phyloP scores from a whole-genome alignment of 345 rosid species.

The Conringia planisiliqua region DNA sequence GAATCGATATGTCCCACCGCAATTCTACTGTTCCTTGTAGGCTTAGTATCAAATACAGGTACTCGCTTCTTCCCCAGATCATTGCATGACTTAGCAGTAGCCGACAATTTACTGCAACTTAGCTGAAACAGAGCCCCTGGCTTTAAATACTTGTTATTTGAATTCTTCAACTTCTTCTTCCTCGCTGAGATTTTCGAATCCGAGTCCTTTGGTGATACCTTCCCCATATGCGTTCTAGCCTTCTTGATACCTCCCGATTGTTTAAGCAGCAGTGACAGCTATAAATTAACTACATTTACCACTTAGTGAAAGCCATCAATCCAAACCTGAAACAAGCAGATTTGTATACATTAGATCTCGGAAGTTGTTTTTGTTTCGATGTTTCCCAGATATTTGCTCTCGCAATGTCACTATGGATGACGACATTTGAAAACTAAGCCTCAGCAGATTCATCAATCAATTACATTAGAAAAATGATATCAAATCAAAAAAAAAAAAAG shows the following conservation, averaged over 20 bases:
- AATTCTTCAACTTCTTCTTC: slow-evolving; percentile 52
- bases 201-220: slow-evolving; percentile 58
- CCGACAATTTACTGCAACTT: slow-evolving; percentile 46
- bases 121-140: slow-evolving; percentile 87
- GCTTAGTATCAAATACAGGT: slow-evolving; percentile 46
- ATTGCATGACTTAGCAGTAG: slow-evolving; percentile 54
- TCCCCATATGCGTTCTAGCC: slow-evolving; percentile 45
- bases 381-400: not conserved
- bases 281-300: not conserved
- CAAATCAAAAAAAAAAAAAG: not conserved
- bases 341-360: not conserved
- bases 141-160: slow-evolving; percentile 62
- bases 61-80: slow-evolving; percentile 74
- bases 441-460: not conserved
- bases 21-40: slow-evolving; percentile 30
- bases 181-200: slow-evolving; percentile 41
- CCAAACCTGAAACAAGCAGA: slow-evolving; percentile 11
- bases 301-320: slow-evolving; percentile 7
- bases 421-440: not conserved
- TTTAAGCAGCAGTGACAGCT: not conserved
- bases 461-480: not conserved
- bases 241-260: not conserved
- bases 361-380: not conserved
- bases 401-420: not conserved
- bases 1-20: slow-evolving; percentile 30